Evolutionary conservation across 768 basidiomycete genomes (phyloP), one percentile per base, ranked within the genome.

Genomic region (Trametes sanguinea): DNA sequence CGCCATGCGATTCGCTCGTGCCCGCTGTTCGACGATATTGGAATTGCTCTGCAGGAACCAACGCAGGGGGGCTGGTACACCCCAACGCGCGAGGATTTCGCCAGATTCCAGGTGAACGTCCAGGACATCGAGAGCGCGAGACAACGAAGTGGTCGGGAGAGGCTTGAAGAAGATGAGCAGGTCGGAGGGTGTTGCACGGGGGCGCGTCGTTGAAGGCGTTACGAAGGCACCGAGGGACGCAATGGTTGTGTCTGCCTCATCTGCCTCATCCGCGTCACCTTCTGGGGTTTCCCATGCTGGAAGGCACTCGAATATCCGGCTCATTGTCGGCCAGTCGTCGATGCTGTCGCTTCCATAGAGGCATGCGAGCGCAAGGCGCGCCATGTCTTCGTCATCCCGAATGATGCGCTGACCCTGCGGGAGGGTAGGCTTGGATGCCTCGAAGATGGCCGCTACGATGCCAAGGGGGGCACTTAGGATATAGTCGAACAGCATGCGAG

Each of bases 61-160:
- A n/a, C 86, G 82, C 46, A 98, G 76, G 2, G 92, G 88, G 2
- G 89, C 89, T 27, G 90, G 83, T 2, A 90, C 90, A 67, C 82
- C 83, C 95, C 95, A 99, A 32, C 93, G 83, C 2, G 91, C 83
- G 16, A 99, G 78, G 46, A 94, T 92, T 74, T 98, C 96, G 22
- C 93, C 95, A 0, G 91, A 90, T 70, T 97, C 93, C 11, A 99
- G 82, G 73, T 98, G 96, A 1, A 96, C 85, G 74, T 98, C 96
- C 54, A 98, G 82, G 53, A 94, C 85, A 71, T 99, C 96, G 43
- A 99, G 83, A 6, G 88, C 86, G 54, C 85, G 83, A 0, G 95
- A 95, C 7, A 98, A 78, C 1, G 90, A 85, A 2, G 84, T 75
- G 17, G 88, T 74, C 0, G 90, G 86, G 5, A 98, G 80, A 1